Base-by-base conservation (phyloP, 306 rosid genomes). In the Hippophae rhamnoides region DNA sequence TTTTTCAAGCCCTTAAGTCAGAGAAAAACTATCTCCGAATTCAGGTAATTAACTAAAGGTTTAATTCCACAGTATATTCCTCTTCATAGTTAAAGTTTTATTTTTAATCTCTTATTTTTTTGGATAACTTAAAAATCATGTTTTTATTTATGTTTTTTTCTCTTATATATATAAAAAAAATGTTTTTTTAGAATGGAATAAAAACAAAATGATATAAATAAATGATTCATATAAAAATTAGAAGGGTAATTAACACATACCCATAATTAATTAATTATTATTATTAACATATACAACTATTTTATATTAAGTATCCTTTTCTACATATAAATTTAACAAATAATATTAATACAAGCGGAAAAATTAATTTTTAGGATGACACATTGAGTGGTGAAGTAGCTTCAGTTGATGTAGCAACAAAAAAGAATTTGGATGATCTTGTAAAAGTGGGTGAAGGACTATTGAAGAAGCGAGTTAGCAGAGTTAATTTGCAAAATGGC, bases 401-500 rank as follows among this genome's bases (percentile, higher is more conserved):
- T 2, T 58, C 77, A 0, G 68, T 80, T 41, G 84, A 75, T 26
- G 43, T 73, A 57, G 68, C 72, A 14, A 77, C 70, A 10, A 7
- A 55, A 58, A 69, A 52, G 69, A 76, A 78, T 56, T 1, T 86
- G 81, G 62, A 71, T 4, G 75, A 63, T 63, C 89, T 86, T 52
- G 80, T 64, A 44, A 31, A 60, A 27, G 78, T 65, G 1, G 89
- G 94, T 3, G 59, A 71, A 42, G 46, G 45, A 0, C 18, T 86
- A 5, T 62, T 82, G 76, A 13, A 60, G 46, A 68, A 80, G 57
- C 62, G 56, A 10, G 83, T 82, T 57, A 46, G 64, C 1, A 77
- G 76, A 38, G 52, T 71, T 54, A 69, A 82, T 62, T 59, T 68
- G 13, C 59, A 63, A 13, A 78, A 76, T 6, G 83, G 86, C 43